Conservation (phyloP, 2,329 filamentous ascomycete genomes). For the Xylaria digitata region DNA sequence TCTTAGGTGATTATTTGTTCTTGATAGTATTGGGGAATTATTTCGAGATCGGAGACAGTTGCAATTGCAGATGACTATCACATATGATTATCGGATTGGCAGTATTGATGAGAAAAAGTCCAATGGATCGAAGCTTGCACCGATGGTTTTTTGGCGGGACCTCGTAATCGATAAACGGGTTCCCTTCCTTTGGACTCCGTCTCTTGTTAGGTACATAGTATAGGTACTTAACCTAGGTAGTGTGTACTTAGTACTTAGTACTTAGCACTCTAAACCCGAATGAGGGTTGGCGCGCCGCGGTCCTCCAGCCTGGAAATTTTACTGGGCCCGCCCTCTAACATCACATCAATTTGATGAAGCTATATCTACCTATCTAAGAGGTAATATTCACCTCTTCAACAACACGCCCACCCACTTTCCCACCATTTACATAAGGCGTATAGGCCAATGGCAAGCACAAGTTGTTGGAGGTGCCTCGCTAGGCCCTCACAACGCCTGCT, state of each 20-base stretch:
- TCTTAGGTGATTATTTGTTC: background rate
- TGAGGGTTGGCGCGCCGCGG: constrained; percentile 9
- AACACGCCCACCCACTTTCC: background rate
- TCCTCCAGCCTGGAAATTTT: constrained; percentile 34
- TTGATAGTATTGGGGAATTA: background rate
- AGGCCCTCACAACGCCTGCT: constrained; percentile 53
- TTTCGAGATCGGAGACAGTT: background rate
- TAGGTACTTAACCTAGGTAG: too few relatives aligned
- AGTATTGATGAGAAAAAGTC: constrained; percentile 30
- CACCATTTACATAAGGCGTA: background rate
- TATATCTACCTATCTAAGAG: background rate
- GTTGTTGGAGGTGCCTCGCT: constrained; percentile 69
- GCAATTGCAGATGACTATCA: background rate
- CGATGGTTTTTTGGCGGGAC: constrained; percentile 40
- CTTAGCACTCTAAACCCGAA: too few relatives aligned
- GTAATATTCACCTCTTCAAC: constrained; percentile 5
- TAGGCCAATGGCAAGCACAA: constrained; percentile 64
- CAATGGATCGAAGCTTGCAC: constrained; percentile 32
- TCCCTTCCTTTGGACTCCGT: background rate
- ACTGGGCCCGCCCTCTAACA: constrained; percentile 30
- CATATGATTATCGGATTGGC: background rate
- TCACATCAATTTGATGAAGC: constrained; percentile 28
- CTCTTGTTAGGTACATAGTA: background rate
- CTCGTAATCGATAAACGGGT: constrained; percentile 41
- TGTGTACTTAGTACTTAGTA: too few relatives aligned